These are phyloP conservation scores for Arctium lappa DNA, from an alignment of 129 eudicot species.

Conservation along the genomic window DNA sequence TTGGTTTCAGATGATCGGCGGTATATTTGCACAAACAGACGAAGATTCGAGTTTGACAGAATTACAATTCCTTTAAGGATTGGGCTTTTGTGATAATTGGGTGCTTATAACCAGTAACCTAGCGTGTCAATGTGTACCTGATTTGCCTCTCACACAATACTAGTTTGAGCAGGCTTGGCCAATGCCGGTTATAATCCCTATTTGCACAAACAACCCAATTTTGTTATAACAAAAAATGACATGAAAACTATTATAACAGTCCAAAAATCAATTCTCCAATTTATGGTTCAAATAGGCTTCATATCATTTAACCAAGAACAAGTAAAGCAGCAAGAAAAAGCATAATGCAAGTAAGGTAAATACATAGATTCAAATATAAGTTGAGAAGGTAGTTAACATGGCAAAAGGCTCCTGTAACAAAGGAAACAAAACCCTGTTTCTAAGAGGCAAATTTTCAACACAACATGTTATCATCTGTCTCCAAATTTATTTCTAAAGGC, in stretches of 20 bases:
- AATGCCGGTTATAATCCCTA: no score
- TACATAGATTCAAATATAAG: neutral
- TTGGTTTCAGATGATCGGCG: no score
- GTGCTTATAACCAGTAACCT: no score
- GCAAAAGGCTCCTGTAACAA: conserved; percentile 4
- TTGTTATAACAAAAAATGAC: neutral
- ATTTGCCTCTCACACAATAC: no score
- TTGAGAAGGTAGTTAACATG: neutral
- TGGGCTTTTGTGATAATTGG: no score
- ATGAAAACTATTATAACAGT: neutral
- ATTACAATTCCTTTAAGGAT: no score
- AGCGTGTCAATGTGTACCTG: no score
- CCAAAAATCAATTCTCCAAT: neutral
- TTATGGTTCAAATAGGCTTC: neutral
- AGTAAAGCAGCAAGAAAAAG: neutral
- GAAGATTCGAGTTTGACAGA: no score
- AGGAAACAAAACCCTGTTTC: conserved; percentile 15
- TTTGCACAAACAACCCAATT: neutral
- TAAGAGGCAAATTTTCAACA: conserved; percentile 12
- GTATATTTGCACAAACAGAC: no score
- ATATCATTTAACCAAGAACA: neutral
- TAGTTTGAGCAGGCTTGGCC: no score
- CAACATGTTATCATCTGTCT: conserved; percentile 17
- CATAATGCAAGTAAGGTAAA: conserved; percentile 11
- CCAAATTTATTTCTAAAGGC: conserved; percentile 26